A percentile compares a stretch with the other conserved stretches of the same genome.
Evolutionary conservation across 371 early-diverging fungal genomes (phyloP).

Genomic region (Entomophthora muscae): DNA sequence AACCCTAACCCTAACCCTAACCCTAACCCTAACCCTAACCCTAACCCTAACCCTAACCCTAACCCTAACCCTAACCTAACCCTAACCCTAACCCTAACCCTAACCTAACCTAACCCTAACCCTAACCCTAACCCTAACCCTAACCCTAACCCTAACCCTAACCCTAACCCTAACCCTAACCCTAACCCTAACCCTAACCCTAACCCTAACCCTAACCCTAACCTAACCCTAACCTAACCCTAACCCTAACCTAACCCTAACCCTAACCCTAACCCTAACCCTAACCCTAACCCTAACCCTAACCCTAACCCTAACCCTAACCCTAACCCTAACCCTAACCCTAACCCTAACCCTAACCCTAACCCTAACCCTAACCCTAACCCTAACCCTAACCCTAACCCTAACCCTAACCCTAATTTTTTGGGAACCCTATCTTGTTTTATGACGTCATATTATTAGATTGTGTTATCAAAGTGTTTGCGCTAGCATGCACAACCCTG

Average conservation of each 20-base stretch:
- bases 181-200: constrained; percentile 8
- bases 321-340: constrained; percentile 14
- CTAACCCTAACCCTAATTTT: constrained; percentile 2
- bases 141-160: constrained; percentile 7
- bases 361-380: constrained; percentile 6
- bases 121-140: constrained; percentile 8
- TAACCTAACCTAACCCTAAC: constrained; percentile 10
- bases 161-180: constrained; percentile 3
- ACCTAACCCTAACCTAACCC: not conserved
- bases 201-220: constrained; percentile 7
- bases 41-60: constrained; percentile 8
- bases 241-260: constrained; percentile 8
- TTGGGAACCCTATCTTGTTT: no score
- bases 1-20: constrained; percentile 4
- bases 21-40: constrained; percentile 8
- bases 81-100: constrained; percentile 5
- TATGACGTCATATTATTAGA: no score
- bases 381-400: constrained; percentile 8
- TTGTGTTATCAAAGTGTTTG: no score
- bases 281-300: constrained; percentile 2
- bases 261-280: constrained; percentile 4
- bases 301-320: constrained; percentile 16
- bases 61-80: constrained; percentile 8
- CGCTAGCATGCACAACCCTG: no score
- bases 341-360: not conserved